Base-by-base conservation (phyloP, 768 basidiomycete species). In the Polyporus arcularius region DNA sequence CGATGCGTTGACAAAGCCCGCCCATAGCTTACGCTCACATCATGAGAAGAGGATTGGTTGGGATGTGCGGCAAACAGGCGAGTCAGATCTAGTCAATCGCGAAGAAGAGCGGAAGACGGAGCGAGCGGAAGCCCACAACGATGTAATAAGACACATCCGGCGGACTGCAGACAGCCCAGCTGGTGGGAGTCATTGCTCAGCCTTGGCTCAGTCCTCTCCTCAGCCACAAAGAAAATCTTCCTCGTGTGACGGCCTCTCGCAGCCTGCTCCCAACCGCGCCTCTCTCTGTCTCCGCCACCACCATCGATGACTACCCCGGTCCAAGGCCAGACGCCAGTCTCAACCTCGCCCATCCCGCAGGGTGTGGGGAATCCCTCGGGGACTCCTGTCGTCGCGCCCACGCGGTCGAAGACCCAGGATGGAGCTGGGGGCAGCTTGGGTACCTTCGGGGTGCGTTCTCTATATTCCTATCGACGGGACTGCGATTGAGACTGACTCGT, bases 381-480 rank as follows among this genome's bases (percentile, higher is more conserved):
- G 15, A 78, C 80, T 11, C 66, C 73, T 32, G 68, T 77, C 74
- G 68, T 78, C 30, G 82, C 82, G 1, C 87, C 87, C 2, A 74
- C 85, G 32, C 82, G 86, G 54, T 77, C 80, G n/a, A 74, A 72
- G 52, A 67, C 53, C 60, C 71, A 79, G 18, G 85, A 85, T 61
- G 84, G 80, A 16, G 80, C 81, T 53, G 83, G 82, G 60, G 80
- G 82, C 70, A 88, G 79, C 62, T 73, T 89, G 48, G 89, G 88
- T 28, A 90, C 90, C 4, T 92, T 90, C 70, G 86, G 85, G 32
- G 89, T 89, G 70, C 55, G 80, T 70, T 50, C 46, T 57, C 58
- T 45, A 40, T 41, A 40, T 41, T 26, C 38, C 47, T 45, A 39
- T 16, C 30, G 38, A 12, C 10, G 9, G 48, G 49, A 18, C 54